Base-by-base conservation (phyloP, 768 basidiomycete species). In the Coprinopsis strossmayeri region DNA sequence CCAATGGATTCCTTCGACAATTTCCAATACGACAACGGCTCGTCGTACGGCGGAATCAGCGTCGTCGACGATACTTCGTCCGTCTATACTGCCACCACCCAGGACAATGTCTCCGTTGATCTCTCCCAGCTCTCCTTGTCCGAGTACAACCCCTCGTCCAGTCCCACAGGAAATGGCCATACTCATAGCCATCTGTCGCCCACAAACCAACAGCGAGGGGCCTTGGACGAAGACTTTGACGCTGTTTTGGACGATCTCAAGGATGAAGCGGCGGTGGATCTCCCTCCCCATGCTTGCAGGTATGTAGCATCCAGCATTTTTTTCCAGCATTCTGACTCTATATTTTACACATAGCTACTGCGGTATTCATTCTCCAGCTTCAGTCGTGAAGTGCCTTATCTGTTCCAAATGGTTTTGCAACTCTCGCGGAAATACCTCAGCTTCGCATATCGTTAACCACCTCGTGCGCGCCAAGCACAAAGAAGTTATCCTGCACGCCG, bases 371-470 rank as follows among this genome's bases (percentile, higher is more conserved):
- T 92, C 91, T 40, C 94, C 96, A 4, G 88, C 94, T 4, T 93
- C 91, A 28, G 96, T 99, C 21, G 96, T 98, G 53, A 96, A 95
- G 67, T 95, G 92, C 57, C 76, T 93, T 42, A 62, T 94, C 42
- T 95, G 92, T 61, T 78, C 83, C 17, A 94, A 94, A 63, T 95
- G 92, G 92, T 99, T 99, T 65, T 99, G 96, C 74, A 99, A 99
- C 64, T 95, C 95, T 10, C 82, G 96, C 26, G 94, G 94, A 49
- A 96, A 96, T 60, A 96, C 94, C 3, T 96, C 94, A 1, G 93
- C 94, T 1, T 98, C 95, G 1, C 96, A 99, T 64, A 98, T 99
- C 58, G 95, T 99, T 56, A 97, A 97, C 66, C 96, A 99, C 69
- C 80, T 99, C 51, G 96, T 99, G 42, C 91, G 95, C 60, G 94